Evolutionary conservation across 345 rosid genomes (phyloP).

Genomic region (Salix purpurea): DNA sequence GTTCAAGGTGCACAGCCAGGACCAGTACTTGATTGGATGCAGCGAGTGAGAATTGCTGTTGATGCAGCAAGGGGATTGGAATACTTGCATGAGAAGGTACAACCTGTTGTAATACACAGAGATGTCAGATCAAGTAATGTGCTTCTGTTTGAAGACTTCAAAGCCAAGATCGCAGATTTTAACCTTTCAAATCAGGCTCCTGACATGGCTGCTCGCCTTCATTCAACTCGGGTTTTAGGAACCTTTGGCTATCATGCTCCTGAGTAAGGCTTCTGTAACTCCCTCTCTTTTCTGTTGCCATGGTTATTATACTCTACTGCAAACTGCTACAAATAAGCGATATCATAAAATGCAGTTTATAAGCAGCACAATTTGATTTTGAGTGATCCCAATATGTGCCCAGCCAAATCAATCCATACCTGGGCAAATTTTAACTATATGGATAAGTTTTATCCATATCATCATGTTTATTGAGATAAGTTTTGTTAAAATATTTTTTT

Average conservation of each 20-base stretch:
- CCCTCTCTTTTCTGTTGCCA: neutral
- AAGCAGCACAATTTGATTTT: neutral
- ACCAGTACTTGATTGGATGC: constrained; percentile 97
- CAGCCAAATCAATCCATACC: neutral
- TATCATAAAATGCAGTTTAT: neutral
- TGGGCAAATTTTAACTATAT: neutral
- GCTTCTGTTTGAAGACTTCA: constrained; percentile 86
- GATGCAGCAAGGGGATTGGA: constrained; percentile 97
- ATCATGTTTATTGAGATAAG: neutral
- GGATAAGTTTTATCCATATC: neutral
- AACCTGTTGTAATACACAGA: constrained; percentile 83
- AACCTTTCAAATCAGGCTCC: constrained; percentile 98
- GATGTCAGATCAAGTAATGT: constrained; percentile 96
- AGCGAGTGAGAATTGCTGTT: constrained; percentile 83
- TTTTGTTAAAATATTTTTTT: neutral
- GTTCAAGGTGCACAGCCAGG: constrained; percentile 99
- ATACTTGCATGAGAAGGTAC: constrained; percentile 90
- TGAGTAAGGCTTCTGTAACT: constrained; percentile 57
- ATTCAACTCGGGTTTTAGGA: constrained; percentile 95
- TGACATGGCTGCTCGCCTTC: constrained; percentile 99
- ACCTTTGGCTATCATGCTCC: constrained; percentile 99
- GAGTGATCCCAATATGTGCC: neutral
- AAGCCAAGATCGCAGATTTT: constrained; percentile 93
- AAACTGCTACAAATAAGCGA: neutral
- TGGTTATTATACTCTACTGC: neutral